A percentile compares a stretch with the other conserved stretches of the same genome.
These are phyloP conservation scores for Plasmodium berghei DNA, from an alignment of 169 alveolate species.

Conservation along the genomic window DNA sequence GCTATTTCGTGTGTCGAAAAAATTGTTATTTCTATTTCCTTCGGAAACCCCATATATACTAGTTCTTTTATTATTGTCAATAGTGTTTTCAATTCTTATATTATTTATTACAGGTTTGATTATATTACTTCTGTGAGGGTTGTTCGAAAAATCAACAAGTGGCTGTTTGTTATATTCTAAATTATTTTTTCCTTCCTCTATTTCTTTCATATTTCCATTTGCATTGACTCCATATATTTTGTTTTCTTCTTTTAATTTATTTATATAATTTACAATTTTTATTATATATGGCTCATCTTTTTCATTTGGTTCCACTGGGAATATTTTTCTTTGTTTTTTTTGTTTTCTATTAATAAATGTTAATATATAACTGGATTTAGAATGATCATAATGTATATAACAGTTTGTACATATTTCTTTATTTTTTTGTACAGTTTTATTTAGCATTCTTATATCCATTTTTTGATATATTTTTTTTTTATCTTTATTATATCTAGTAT, in stretches of 20 bases:
- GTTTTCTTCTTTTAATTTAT: slow-evolving; percentile 46
- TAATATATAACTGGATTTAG: slow-evolving; percentile 58
- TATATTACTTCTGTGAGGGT: too few relatives aligned
- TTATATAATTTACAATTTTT: slow-evolving; percentile 67
- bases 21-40: too few relatives aligned
- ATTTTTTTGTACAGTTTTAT: slow-evolving; percentile 69
- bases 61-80: too few relatives aligned
- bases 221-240: slow-evolving; percentile 36
- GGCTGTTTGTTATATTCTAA: too few relatives aligned
- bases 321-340: slow-evolving; percentile 71
- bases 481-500: slow-evolving; percentile 17
- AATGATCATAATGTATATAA: slow-evolving; percentile 71
- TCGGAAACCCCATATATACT: too few relatives aligned
- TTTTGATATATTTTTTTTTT: slow-evolving; percentile 72
- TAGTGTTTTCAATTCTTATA: too few relatives aligned
- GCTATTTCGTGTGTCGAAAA: too few relatives aligned
- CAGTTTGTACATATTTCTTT: slow-evolving; percentile 67
- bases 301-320: slow-evolving; percentile 71
- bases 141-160: too few relatives aligned
- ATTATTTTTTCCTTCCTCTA: not conserved
- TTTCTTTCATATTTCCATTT: slow-evolving; percentile 2
- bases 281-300: slow-evolving; percentile 61
- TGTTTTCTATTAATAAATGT: slow-evolving; percentile 75
- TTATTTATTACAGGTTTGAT: too few relatives aligned
- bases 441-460: slow-evolving; percentile 63